Evolutionary conservation across 2,329 filamentous ascomycete genomes (phyloP), one percentile per base, ranked within the genome.

Genomic region (Alternaria sp.): DNA sequence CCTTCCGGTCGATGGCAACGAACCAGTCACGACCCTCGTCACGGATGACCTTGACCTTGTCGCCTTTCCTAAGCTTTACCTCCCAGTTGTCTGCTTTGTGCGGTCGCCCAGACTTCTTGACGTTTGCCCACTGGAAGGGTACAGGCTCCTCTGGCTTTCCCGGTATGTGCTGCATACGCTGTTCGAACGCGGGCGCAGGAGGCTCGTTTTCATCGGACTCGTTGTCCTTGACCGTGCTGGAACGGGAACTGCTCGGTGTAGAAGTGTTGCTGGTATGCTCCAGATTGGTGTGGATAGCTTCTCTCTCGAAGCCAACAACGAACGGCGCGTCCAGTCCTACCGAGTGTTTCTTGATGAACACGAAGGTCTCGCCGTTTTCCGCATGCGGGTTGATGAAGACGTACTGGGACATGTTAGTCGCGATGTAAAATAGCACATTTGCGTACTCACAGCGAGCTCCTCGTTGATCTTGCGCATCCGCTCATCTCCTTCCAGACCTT

Each of bases 21-120:
- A 58, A 71, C 77, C 76, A 79, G 9, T 70, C 51, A 7, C 68
- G 64, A 2, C 73, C 75, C 58, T 60, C 64, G 2, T 76, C 64
- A 15, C 64, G 25, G 12, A 77, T 46, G 2, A 78, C 62, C 30
- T 74, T 72, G 55, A 79, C 25, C 11, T 28, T 65, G 41, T 78
- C 59, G 2, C 70, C 73, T 46, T 72, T 70, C 20, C 68, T 64
- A 4, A 79, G 46, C 1, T 62, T 21, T 5, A 76, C 53, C 51
- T 78, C 76, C 70, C 73, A 71, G 1, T 64, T 56, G 25, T 79
- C 76, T 1, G 30, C 50, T 2, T 28, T 11, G 46, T 76, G 72
- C 7, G 72, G 68, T 15, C 70, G 70, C 15, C 76, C 72, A 12
- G 60, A 55, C 37, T 61, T 65, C 49, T 65, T 73, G 63, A 70